A percentile compares a stretch with the other conserved stretches of the same genome.
phyloP scores from a whole-genome alignment of 306 rosid species.

The Sicyos baderoa region DNA sequence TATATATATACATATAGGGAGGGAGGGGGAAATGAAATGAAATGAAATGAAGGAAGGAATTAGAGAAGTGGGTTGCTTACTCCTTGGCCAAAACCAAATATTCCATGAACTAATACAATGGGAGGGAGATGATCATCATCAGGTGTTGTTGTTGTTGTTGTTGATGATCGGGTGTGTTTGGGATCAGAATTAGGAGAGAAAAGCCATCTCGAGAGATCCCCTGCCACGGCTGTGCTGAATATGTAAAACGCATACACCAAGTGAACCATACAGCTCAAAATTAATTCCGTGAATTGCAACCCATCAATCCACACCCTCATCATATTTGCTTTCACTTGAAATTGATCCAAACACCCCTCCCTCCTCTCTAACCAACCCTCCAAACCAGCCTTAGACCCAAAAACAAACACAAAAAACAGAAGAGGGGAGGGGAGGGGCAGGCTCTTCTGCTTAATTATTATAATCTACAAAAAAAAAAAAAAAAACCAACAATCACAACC shows the following conservation, averaged over 20 bases:
- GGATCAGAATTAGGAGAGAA: slow-evolving; percentile 26
- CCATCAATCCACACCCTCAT: slow-evolving; percentile 46
- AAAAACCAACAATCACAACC: no score
- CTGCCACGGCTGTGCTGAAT: slow-evolving; percentile 82
- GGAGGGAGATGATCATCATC: slow-evolving; percentile 51
- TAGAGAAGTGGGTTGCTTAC: slow-evolving; percentile 24
- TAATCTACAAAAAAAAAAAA: no score
- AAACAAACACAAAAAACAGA: no score
- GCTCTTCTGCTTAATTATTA: no score
- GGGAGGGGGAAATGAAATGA: no score
- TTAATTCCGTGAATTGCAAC: slow-evolving; percentile 55
- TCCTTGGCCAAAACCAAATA: slow-evolving; percentile 97
- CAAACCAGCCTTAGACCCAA: neutral
- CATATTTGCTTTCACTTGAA: slow-evolving; percentile 25
- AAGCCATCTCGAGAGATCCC: slow-evolving; percentile 57
- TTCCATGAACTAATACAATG: slow-evolving; percentile 87
- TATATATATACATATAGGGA: no score
- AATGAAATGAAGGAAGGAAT: no score
- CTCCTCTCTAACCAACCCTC: neutral
- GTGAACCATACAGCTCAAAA: slow-evolving; percentile 64
- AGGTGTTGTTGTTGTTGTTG: neutral
- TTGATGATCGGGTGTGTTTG: slow-evolving; percentile 3
- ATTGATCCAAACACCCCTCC: no score
- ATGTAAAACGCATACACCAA: slow-evolving; percentile 76
- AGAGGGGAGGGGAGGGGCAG: no score